Evolutionary conservation across 306 rosid species (phyloP).

Genomic region (Prunus mongolica): DNA sequence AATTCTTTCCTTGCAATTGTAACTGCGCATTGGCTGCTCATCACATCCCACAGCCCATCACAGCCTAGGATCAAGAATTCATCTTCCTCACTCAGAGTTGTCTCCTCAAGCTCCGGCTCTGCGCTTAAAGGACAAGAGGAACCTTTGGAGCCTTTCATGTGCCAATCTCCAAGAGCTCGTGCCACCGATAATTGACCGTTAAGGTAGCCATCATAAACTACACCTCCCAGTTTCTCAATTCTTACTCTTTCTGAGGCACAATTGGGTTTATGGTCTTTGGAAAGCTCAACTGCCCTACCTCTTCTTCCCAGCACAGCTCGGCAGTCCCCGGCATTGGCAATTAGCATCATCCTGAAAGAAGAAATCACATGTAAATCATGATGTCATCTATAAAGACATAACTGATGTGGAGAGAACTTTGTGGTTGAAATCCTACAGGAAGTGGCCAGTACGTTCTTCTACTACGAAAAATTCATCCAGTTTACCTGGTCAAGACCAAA

Average conservation of each 20-base stretch:
- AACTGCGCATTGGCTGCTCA: conserved; percentile 29
- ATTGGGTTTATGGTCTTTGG: conserved; percentile 27
- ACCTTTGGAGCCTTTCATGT: conserved; percentile 23
- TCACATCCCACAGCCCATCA: conserved; percentile 29
- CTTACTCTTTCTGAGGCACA: conserved; percentile 18
- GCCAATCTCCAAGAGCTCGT: conserved; percentile 28
- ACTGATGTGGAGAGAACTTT: too few relatives aligned
- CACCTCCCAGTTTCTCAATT: conserved; percentile 23
- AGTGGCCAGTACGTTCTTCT: not conserved
- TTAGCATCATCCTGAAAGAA: conserved; percentile 12
- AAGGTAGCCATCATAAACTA: conserved; percentile 25
- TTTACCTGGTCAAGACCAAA: not conserved
- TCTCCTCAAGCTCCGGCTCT: conserved; percentile 25
- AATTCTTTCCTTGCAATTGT: conserved; percentile 24
- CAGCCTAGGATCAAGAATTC: conserved; percentile 28
- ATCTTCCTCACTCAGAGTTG: conserved; percentile 20
- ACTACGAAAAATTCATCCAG: not conserved
- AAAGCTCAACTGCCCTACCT: conserved; percentile 25
- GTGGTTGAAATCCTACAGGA: not conserved
- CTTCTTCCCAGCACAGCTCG: conserved; percentile 31
- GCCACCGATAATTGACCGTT: conserved; percentile 26
- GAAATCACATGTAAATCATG: not conserved
- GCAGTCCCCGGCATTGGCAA: conserved; percentile 28
- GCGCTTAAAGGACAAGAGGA: conserved; percentile 19
- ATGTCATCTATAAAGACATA: not conserved